These are phyloP conservation scores for Acanthamoeba royreba DNA, from an alignment of 208 protist genomes.

Conservation along the genomic window DNA sequence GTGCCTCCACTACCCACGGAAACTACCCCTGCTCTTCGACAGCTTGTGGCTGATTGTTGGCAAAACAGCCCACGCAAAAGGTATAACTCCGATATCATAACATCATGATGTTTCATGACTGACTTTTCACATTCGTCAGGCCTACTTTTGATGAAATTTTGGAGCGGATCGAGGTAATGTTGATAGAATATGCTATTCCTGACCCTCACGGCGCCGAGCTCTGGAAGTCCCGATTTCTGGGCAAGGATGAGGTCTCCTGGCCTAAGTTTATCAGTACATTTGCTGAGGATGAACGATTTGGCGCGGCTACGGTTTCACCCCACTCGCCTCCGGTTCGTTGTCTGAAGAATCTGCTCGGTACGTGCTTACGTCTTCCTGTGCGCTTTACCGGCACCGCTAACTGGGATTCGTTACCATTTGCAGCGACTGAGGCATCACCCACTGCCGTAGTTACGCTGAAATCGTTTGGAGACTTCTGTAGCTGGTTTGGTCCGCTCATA, in stretches of 20 bases:
- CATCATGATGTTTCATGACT: neutral
- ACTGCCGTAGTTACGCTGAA: conserved; percentile 20
- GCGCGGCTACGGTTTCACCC: neutral
- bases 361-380: neutral
- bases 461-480: conserved; percentile 21
- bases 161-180: neutral
- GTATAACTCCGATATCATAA: neutral
- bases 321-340: conserved; percentile 3
- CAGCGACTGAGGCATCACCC: conserved; percentile 27
- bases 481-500: conserved; percentile 8
- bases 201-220: neutral
- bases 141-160: neutral
- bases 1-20: neutral
- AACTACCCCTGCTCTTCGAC: neutral
- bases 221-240: conserved; percentile 11
- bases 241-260: conserved; percentile 20
- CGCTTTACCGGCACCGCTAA: neutral
- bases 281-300: neutral
- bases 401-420: neutral
- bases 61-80: neutral
- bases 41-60: conserved; percentile 6
- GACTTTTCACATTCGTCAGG: neutral
- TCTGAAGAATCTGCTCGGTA: conserved; percentile 16
- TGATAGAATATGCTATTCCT: conserved; percentile 18
- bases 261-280: conserved; percentile 29